A percentile compares a stretch with the other conserved stretches of the same genome.
These are phyloP conservation scores for Rhodamnia rubescens DNA, from an alignment of 345 rosid genomes.

Conservation along the genomic window DNA sequence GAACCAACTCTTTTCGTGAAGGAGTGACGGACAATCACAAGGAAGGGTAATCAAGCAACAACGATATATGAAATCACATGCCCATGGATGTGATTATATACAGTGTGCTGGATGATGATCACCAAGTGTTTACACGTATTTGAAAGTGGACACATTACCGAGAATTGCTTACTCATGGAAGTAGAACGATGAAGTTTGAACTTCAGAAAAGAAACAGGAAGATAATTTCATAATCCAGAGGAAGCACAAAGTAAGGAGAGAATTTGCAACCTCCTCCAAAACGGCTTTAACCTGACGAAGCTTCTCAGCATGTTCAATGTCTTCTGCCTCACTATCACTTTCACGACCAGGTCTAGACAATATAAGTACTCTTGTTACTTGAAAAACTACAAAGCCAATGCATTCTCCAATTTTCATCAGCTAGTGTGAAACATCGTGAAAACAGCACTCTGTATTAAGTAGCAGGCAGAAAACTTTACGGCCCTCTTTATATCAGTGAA, in stretches of 20 bases:
- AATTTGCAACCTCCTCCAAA: slow-evolving; percentile 75
- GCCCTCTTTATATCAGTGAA: background rate
- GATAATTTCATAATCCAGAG: background rate
- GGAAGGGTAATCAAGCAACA: background rate
- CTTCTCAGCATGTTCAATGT: slow-evolving; percentile 97
- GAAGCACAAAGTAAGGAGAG: background rate
- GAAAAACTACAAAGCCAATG: background rate
- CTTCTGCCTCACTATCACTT: slow-evolving; percentile 99
- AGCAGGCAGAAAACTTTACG: background rate
- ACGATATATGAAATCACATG: background rate
- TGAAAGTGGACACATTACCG: background rate
- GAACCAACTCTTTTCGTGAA: background rate
- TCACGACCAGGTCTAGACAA: slow-evolving; percentile 65
- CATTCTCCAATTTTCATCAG: background rate
- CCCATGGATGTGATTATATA: background rate
- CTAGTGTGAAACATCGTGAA: background rate
- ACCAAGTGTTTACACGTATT: background rate
- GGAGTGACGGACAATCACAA: background rate
- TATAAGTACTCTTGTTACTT: slow-evolving; percentile 7
- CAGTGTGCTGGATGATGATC: background rate
- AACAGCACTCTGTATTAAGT: background rate
- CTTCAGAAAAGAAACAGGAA: background rate
- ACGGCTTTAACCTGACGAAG: slow-evolving; percentile 98
- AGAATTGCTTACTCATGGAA: background rate
- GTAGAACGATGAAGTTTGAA: background rate